These are phyloP conservation scores for Taiozyma sp. DNA, from an alignment of 1,139 yeast genomes.

Conservation along the genomic window DNA sequence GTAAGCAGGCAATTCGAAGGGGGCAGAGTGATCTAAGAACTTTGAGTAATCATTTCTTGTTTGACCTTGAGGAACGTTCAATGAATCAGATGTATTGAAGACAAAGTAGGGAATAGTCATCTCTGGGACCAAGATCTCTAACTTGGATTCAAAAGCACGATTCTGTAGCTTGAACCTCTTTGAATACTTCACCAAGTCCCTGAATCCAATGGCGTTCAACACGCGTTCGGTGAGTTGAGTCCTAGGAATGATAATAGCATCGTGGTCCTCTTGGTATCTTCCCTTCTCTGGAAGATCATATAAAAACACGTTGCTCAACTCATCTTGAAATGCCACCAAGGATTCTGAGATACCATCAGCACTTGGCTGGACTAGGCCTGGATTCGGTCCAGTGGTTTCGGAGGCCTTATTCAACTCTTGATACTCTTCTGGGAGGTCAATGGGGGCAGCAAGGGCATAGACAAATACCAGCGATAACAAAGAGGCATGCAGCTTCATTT, in stretches of 20 bases:
- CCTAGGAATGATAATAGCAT: slow-evolving; percentile 17
- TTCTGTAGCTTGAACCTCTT: slow-evolving; percentile 14
- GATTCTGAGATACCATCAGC: background rate
- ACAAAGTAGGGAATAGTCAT: slow-evolving; percentile 32
- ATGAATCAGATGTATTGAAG: slow-evolving; percentile 29
- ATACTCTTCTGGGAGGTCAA: background rate
- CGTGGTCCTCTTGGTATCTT: slow-evolving; percentile 3
- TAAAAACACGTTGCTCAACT: background rate
- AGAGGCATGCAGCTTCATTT: background rate
- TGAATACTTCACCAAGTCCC: slow-evolving; percentile 13
- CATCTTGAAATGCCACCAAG: background rate
- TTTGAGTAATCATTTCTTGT: slow-evolving; percentile 21
- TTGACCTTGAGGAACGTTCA: slow-evolving; percentile 17
- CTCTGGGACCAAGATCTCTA: slow-evolving; percentile 27
- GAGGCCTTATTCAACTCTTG: background rate
- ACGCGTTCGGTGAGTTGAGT: slow-evolving; percentile 14
- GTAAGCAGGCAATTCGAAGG: slow-evolving; percentile 33
- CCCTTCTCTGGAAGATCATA: background rate
- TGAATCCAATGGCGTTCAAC: slow-evolving; percentile 17
- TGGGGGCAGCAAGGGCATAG: background rate
- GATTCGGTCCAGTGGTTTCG: background rate
- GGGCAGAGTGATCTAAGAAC: slow-evolving; percentile 29
- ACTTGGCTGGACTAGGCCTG: background rate
- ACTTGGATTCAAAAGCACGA: slow-evolving; percentile 8
- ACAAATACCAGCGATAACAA: background rate